phyloP scores from a whole-genome alignment of 2,329 filamentous ascomycete species.

The Ophiostoma himal-ulmi region DNA sequence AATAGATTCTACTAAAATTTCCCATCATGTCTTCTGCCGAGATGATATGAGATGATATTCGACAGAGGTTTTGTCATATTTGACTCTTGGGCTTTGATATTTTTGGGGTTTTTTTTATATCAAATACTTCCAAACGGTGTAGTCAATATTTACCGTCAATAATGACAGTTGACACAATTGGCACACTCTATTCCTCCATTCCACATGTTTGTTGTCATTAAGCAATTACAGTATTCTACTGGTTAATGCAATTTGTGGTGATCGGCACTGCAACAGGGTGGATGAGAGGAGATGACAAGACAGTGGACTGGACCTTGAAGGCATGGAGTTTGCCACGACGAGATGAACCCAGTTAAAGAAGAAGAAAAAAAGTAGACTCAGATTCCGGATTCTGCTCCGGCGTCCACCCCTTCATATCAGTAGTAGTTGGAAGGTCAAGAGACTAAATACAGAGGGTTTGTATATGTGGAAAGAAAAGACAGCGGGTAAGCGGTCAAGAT shows the following conservation, averaged over 20 bases:
- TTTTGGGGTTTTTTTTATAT: neutral
- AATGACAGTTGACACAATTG: neutral
- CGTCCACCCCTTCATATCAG: neutral
- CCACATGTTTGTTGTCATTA: neutral
- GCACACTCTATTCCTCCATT: neutral
- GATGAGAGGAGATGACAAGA: conserved; percentile 7
- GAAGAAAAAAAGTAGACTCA: neutral
- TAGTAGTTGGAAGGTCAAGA: neutral
- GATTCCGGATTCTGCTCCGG: neutral
- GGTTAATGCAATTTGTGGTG: neutral
- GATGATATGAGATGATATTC: neutral
- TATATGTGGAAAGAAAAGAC: neutral
- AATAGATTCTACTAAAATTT: too few relatives aligned
- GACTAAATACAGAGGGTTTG: neutral
- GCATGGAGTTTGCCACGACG: neutral
- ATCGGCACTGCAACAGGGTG: conserved; percentile 1
- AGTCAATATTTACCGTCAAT: neutral
- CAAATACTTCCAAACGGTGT: neutral
- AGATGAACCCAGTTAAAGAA: neutral
- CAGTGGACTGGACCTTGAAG: neutral
- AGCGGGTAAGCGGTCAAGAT: neutral
- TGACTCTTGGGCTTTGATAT: neutral
- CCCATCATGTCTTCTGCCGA: too few relatives aligned
- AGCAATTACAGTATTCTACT: neutral
- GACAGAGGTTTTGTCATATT: neutral